Percentiles rank a stretch among this genome's conserved stretches.
These are phyloP conservation scores for Gracilaria gracilis DNA, from an alignment of 23 red algal genomes.

Conservation along the genomic window DNA sequence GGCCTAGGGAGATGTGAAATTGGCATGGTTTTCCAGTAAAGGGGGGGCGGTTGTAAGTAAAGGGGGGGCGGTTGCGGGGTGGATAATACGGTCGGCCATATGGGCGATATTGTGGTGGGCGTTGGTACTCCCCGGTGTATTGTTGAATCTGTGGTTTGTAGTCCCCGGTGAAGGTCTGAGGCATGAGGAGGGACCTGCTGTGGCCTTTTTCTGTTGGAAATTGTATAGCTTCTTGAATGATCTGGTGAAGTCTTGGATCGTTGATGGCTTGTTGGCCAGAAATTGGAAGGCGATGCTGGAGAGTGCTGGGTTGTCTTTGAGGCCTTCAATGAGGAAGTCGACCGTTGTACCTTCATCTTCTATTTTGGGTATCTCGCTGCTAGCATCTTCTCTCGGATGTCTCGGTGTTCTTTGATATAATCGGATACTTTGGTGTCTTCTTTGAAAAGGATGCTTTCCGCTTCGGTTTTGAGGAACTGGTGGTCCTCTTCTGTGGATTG, in stretches of 20 bases:
- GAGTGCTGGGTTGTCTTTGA: neutral
- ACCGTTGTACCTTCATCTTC: slow-evolving; percentile 1
- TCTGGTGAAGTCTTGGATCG: neutral
- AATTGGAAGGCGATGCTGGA: neutral
- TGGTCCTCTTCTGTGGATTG: slow-evolving; percentile 12
- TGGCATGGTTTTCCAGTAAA: neutral
- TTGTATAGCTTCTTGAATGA: neutral
- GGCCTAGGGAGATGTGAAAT: neutral
- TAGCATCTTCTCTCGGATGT: neutral
- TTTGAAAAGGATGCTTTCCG: neutral
- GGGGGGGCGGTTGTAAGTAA: neutral
- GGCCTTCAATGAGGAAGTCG: neutral
- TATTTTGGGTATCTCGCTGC: slow-evolving; percentile 21
- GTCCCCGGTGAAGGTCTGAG: neutral
- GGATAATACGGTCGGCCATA: too few relatives aligned
- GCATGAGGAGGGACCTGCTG: neutral
- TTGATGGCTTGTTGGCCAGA: neutral
- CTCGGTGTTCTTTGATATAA: neutral
- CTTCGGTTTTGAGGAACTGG: slow-evolving; percentile 13
- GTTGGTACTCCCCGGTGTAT: neutral
- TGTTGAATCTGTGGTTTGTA: neutral
- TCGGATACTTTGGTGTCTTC: neutral
- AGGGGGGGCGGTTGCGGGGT: neutral
- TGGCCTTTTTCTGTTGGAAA: too few relatives aligned
- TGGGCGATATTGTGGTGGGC: too few relatives aligned